A percentile compares a stretch with the other conserved stretches of the same genome.
These are phyloP conservation scores for Musa schizocarpa DNA, from an alignment of 176 grass and related monocot species.

Conservation along the genomic window DNA sequence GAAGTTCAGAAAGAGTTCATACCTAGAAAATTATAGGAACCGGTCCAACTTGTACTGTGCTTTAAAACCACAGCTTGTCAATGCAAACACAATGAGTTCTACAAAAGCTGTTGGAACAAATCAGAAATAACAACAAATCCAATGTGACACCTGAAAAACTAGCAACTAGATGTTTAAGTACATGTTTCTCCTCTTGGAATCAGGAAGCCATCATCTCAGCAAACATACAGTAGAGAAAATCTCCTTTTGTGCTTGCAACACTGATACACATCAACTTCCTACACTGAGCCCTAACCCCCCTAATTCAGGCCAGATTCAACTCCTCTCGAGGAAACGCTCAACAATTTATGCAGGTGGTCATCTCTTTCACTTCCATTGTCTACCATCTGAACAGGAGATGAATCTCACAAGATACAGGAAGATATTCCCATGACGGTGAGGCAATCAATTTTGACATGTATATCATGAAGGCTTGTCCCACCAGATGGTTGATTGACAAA, in stretches of 20 bases:
- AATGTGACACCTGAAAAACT: neutral
- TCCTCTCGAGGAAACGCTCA: neutral
- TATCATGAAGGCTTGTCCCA: neutral
- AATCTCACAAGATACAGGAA: constrained; percentile 1
- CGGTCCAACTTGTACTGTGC: neutral
- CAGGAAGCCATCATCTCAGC: neutral
- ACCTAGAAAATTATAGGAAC: constrained; percentile 2
- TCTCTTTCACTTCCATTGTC: neutral
- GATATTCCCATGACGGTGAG: neutral
- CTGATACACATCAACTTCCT: neutral
- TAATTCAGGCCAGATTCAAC: neutral
- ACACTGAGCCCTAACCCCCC: neutral
- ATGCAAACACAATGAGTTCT: neutral
- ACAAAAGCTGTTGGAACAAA: neutral
- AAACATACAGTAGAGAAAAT: neutral
- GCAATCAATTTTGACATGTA: neutral
- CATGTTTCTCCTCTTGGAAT: neutral
- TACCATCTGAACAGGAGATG: neutral
- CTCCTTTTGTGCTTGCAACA: neutral
- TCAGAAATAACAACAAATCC: neutral
- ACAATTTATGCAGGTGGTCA: constrained; percentile 3
- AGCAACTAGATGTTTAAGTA: neutral
- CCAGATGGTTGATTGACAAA: constrained; percentile 1
- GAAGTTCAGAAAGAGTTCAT: neutral
- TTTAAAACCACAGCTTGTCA: neutral